Conservation (phyloP, 2,329 filamentous ascomycete species). For the Sphaerulina vaccinii region DNA sequence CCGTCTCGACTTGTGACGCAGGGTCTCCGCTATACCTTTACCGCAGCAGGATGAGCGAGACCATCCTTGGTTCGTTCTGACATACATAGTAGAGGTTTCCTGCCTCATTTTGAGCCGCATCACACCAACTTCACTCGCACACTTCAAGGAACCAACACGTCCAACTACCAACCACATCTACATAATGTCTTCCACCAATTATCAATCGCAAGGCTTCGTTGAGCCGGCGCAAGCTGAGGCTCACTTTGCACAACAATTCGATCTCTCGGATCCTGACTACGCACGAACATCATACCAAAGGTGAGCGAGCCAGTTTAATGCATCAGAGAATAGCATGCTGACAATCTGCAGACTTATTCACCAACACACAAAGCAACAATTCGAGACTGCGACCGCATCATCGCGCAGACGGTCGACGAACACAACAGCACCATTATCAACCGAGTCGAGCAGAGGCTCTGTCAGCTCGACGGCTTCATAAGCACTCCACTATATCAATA, state of each 20-base stretch:
- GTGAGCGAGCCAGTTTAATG: conserved; percentile 33
- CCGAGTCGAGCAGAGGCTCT: conserved; percentile 30
- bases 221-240: conserved; percentile 44
- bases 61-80: background rate
- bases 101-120: background rate
- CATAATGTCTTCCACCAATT: conserved; percentile 35
- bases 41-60: background rate
- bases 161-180: conserved; percentile 2
- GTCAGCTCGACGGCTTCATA: conserved; percentile 32
- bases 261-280: conserved; percentile 41
- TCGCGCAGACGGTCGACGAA: conserved; percentile 42
- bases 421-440: conserved; percentile 23
- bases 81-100: conserved; percentile 6
- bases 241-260: conserved; percentile 46
- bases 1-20: conserved; percentile 27
- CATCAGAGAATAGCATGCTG: conserved; percentile 1
- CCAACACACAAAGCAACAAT: conserved; percentile 51
- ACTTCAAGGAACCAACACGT: background rate
- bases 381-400: conserved; percentile 47
- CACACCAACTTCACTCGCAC: background rate
- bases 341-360: conserved; percentile 46
- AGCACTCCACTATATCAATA: too few relatives aligned
- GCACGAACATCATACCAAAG: conserved; percentile 47
- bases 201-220: conserved; percentile 42
- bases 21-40: conserved; percentile 23